Evolutionary conservation across 2,329 filamentous ascomycete genomes (phyloP), one percentile per base, ranked within the genome.

Genomic region (Fusarium praegraminearum): DNA sequence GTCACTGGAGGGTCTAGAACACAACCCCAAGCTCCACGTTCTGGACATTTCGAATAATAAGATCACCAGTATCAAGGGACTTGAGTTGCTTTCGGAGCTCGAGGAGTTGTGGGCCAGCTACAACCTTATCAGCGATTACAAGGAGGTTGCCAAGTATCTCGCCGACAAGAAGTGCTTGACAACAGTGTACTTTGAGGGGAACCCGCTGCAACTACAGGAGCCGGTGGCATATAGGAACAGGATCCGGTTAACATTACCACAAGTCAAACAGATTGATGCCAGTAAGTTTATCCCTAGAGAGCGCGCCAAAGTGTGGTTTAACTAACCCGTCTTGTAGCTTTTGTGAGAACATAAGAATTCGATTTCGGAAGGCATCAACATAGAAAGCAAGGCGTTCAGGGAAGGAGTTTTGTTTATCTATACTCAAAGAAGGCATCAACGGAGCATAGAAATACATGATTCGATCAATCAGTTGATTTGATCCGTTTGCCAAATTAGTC

Each of bases 121-220:
- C 80, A 98, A 97, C 80, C 85, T 91, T 73, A 80, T 99, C 28
- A 82, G 82, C 22, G 93, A 93, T 77, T 97, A 98, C 75, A 84
- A 85, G 44, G 94, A 98, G 76, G 87, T 98, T 5, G 92, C 98
- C 81, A 87, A 86, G 58, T 87, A 92, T 73, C 81, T 99, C 69
- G 86, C 82, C 54, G 91, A 96, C 76, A 98, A 97, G 83, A 84
- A 92, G 76, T 83, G 90, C 38, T 81, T 98, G 72, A 89, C 90
- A 64, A 98, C 96, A 2, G 95, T 99, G 13, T 99, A 99, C 78
- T 97, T 99, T 71, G 96, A 99, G 78, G 94, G 94, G 2, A 98
- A 97, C 75, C 95, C 94, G 28, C 80, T 99, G 73, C 96, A 99
- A 82, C 84, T 89, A 65, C 87, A 86, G 57, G 89, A 87, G 7